Conservation (phyloP, 129 eudicot genomes). For the Helianthus tuberosus region DNA sequence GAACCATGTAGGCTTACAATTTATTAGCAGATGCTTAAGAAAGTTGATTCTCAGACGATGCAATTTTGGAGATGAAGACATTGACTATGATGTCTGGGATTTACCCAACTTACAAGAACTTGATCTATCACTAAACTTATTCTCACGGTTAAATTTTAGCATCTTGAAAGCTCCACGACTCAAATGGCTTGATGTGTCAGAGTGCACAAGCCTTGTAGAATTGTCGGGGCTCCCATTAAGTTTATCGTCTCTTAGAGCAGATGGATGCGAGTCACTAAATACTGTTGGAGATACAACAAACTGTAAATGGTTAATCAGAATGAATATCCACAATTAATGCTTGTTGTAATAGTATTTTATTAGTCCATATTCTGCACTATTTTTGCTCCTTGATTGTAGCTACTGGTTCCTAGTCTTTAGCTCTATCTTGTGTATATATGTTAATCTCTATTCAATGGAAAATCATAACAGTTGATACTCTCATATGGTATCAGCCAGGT, state of each 20-base stretch:
- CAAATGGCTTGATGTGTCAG: slow-evolving; percentile 15
- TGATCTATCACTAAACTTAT: not conserved
- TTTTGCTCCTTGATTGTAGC: too few species aligned
- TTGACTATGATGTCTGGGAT: not conserved
- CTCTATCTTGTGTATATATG: too few species aligned
- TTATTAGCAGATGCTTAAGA: not conserved
- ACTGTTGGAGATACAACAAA: not conserved
- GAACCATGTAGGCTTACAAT: slow-evolving; percentile 4
- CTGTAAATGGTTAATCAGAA: slow-evolving; percentile 29
- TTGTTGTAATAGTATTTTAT: too few species aligned
- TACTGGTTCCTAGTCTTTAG: too few species aligned
- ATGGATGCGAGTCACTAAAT: not conserved
- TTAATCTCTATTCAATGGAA: too few species aligned
- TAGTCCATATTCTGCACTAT: too few species aligned
- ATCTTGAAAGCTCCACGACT: slow-evolving; percentile 16
- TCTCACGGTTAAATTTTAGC: slow-evolving; percentile 7
- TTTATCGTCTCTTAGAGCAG: slow-evolving; percentile 1
- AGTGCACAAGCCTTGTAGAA: slow-evolving; percentile 4
- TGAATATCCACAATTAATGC: too few species aligned
- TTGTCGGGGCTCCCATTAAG: slow-evolving; percentile 17
- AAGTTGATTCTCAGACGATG: slow-evolving; percentile 6
- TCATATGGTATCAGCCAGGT: too few species aligned
- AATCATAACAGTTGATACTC: too few species aligned
- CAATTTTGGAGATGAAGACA: slow-evolving; percentile 14
- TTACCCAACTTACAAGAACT: slow-evolving; percentile 24